These are phyloP conservation scores for Opeltia flavorubescens DNA, from an alignment of 495 filamentous ascomycete genomes.

Conservation along the genomic window DNA sequence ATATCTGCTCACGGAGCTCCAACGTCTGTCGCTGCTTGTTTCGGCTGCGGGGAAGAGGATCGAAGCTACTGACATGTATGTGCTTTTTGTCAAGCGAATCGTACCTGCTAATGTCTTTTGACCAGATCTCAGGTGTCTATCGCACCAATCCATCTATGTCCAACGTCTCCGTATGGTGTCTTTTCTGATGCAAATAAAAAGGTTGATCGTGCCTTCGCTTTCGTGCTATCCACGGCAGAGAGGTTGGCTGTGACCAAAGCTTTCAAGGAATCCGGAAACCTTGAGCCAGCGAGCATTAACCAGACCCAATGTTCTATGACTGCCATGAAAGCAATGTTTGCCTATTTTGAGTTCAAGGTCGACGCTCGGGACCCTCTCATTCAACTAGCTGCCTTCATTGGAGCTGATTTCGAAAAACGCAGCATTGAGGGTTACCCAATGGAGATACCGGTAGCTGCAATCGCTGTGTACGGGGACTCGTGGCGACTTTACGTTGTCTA, in stretches of 20 bases:
- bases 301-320: conserved; percentile 2
- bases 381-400: conserved; percentile 2
- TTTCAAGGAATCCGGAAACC: neutral
- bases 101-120: too few species aligned
- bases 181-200: too few species aligned
- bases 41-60: too few species aligned
- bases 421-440: neutral
- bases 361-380: conserved; percentile 3
- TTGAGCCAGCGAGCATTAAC: conserved; percentile 6
- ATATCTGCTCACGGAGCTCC: too few species aligned
- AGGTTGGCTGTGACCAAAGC: neutral
- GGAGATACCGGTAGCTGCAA: conserved; percentile 1
- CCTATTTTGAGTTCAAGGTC: conserved; percentile 3
- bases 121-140: too few species aligned
- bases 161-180: too few species aligned
- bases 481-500: conserved; percentile 2
- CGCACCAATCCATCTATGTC: too few species aligned
- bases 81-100: too few species aligned
- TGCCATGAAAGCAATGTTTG: conserved; percentile 1
- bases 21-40: too few species aligned
- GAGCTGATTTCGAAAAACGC: conserved; percentile 4
- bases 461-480: conserved; percentile 1
- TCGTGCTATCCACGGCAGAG: neutral
- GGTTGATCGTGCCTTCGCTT: conserved; percentile 3
- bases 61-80: too few species aligned